Conservation (phyloP, 331 rosid genomes). For the Malus hybrid region DNA sequence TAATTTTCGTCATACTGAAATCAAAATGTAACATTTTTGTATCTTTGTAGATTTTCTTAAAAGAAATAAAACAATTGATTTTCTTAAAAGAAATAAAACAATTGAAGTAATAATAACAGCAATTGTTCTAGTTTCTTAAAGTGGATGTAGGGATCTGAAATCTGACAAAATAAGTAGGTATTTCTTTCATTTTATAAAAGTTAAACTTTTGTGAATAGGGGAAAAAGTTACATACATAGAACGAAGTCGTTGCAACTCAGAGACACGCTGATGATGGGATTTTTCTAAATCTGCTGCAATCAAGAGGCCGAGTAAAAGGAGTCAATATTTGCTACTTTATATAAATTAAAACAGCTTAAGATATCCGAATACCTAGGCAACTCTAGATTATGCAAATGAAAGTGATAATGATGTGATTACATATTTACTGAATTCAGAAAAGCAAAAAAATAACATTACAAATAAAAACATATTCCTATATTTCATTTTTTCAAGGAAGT, state of each 20-base stretch:
- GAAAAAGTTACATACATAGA: conserved; percentile 57
- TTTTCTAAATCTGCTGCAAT: conserved; percentile 79
- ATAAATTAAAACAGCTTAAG: not conserved
- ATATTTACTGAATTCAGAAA: not conserved
- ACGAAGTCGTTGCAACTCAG: conserved; percentile 85
- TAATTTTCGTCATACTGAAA: not conserved
- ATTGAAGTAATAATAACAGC: not conserved
- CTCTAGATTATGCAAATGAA: not conserved
- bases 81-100: not conserved
- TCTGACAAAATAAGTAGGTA: not conserved
- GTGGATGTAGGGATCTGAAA: not conserved
- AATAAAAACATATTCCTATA: not conserved
- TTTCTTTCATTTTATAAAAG: not conserved
- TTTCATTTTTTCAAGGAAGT: not conserved
- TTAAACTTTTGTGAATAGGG: not conserved
- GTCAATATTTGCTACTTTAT: not conserved
- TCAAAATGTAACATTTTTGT: not conserved
- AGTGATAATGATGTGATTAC: not conserved
- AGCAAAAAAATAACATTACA: not conserved
- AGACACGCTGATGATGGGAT: conserved; percentile 94
- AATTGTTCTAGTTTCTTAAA: not conserved
- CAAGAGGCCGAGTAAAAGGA: conserved; percentile 2
- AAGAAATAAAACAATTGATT: not conserved
- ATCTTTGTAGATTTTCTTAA: not conserved
- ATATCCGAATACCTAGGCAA: not conserved